Evolutionary conservation across 108 stramenopile species (phyloP).

Genomic region (Nitzschia sp.): DNA sequence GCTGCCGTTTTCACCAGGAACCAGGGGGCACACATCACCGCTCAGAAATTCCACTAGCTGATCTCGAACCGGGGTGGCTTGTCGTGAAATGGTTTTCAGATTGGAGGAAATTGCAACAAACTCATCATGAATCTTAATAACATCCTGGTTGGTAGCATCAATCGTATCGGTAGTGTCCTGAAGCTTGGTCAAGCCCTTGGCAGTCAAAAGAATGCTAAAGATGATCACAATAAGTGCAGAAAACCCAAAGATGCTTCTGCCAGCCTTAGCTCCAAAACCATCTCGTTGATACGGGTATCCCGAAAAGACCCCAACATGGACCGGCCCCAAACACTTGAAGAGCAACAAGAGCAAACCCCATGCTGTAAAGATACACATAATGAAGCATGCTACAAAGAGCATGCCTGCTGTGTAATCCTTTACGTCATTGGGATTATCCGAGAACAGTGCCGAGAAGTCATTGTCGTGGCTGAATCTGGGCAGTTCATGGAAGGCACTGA

Average conservation of each 20-base stretch:
- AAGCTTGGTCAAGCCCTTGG: conserved; percentile 31
- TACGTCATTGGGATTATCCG: conserved; percentile 1
- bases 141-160: conserved; percentile 28
- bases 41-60: conserved; percentile 32
- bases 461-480: conserved; percentile 44
- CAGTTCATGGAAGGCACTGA: conserved; percentile 7
- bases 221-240: conserved; percentile 27
- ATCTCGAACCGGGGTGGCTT: conserved; percentile 32
- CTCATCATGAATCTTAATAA: conserved; percentile 24
- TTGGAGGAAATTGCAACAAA: conserved; percentile 14
- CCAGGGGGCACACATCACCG: conserved; percentile 34
- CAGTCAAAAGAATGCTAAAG: conserved; percentile 33
- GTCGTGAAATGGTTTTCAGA: conserved; percentile 18
- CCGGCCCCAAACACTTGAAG: conserved; percentile 48
- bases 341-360: conserved; percentile 36
- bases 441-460: conserved; percentile 42
- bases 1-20: conserved; percentile 10
- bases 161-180: conserved; percentile 29
- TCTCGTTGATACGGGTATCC: conserved; percentile 36
- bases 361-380: conserved; percentile 29
- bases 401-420: conserved; percentile 32
- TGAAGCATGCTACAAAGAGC: conserved; percentile 33
- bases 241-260: conserved; percentile 15
- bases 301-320: conserved; percentile 38
- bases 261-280: background rate